Evolutionary conservation across 2,329 filamentous ascomycete genomes (phyloP), one percentile per base, ranked within the genome.

Genomic region (Monosporascus sp.): DNA sequence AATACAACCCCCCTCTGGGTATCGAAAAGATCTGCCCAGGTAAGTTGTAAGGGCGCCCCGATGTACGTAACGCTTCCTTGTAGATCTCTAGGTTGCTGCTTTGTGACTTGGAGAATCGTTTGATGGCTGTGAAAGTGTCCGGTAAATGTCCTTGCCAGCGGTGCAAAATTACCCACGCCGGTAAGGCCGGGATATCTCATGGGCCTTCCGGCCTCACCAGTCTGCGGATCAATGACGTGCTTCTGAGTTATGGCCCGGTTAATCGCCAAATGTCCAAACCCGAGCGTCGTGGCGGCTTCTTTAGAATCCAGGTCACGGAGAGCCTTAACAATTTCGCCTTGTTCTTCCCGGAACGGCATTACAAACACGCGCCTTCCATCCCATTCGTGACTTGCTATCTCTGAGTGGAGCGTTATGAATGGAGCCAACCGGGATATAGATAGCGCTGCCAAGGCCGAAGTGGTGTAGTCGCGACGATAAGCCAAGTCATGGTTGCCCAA

Each of bases 401-500:
- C 51, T 5, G 58, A 56, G 43, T 69, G 65, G 20, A 67, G 51
- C 40, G 63, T 56, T 15, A 68, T 50, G 43, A 61, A 63, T 5
- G 60, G 62, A 6, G 54, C 51, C 17, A 69, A 22, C 3, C 63
- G 63, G 24, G 44, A 47, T 15, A 65, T 62, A 22, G 55, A 51
- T 35, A 70, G 57, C 5, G 61, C 64, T 41, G 69, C 66, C 37
- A 70, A 59, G n/a, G 66, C 65, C 1, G 66, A 62, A 5, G 64
- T 68, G 49, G 55, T 41, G 45, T 66, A 65, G 49, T 68, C 66
- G 24, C 58, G 60, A 17, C 60, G 59, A 55, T 68, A 66, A 22
- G 67, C 66, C 17, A 70, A 58, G 54, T 69, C 67, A 57, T 70
- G 67, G 37, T 70, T 70, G 18, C 68, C 68, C n/a, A 69, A 54